Evolutionary conservation across 2,329 filamentous ascomycete genomes (phyloP), one percentile per base, ranked within the genome.

Genomic region (Thielaviopsis populi): DNA sequence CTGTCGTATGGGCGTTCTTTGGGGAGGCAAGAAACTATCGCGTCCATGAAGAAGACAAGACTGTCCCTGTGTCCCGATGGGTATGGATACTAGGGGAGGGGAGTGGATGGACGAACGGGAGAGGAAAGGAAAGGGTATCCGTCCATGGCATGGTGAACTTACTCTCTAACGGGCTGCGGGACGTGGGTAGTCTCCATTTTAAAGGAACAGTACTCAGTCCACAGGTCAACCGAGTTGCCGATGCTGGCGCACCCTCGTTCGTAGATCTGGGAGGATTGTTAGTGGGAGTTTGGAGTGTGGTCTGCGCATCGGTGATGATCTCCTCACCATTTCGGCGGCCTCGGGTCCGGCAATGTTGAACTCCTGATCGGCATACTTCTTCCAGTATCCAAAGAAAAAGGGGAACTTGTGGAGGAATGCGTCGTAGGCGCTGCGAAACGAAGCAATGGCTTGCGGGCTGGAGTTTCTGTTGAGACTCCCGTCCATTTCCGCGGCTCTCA

Each of bases 171-270:
- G 75, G 95, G 82, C 73, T 95, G 89, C 71, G 89, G 83, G 73
- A 95, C 91, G 77, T 99, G 94, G 70, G 89, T 94, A 65, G 94
- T 97, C 74, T 97, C 91, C 78, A 94, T 91, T 75, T 97, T 97
- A 83, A 97, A 97, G 71, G 86, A 83, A 78, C 92, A 97, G 78
- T 96, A 99, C 71, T 95, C 91, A 62, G 90, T 88, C 94, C 94
- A 99, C 66, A 99, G 80, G 73, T 99, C 94, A 71, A 96, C 91
- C 42, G 92, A 97, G 72, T 89, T 90, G 64, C 88, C 87, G 71
- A 97, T 91, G 75, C 90, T 94, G 53, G 91, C 90, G 70, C 96
- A 88, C 69, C 94, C 94, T 73, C 94, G 85, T 77, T 99, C 94
- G 71, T 96, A 99, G 60, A 96, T 86, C 90, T 95, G 69, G 10